Conservation (phyloP, 495 filamentous ascomycete species). For the Rhypophila decipiens region DNA sequence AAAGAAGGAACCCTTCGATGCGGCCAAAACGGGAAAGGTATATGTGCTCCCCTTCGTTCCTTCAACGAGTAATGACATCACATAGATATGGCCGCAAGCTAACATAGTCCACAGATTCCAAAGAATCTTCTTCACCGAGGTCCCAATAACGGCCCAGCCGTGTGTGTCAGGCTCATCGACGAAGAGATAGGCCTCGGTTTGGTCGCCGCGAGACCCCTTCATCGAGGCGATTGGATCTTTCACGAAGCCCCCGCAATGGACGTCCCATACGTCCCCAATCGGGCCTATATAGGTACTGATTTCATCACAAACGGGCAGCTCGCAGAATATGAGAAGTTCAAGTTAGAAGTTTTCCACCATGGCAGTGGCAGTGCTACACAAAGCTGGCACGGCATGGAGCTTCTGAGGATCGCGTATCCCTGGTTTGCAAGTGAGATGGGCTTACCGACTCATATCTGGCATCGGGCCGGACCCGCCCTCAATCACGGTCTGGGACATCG, state of each 20-base stretch:
- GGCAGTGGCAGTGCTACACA: no score
- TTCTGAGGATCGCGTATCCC: no score
- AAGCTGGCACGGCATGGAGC: no score
- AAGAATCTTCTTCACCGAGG: slow-evolving; percentile 1
- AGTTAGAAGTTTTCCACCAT: no score
- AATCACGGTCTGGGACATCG: no score
- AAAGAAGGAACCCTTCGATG: slow-evolving; percentile 12
- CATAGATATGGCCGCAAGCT: background rate
- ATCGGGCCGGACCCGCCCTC: no score
- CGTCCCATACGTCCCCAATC: no score
- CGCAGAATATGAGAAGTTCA: no score
- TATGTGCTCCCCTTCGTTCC: background rate
- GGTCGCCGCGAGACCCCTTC: slow-evolving; percentile 20
- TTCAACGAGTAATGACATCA: background rate
- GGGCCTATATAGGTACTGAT: no score
- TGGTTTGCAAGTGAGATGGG: no score
- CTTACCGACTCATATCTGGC: no score
- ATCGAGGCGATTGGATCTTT: slow-evolving; percentile 20
- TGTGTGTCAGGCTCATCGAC: slow-evolving; percentile 16
- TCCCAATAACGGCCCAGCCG: slow-evolving; percentile 12
- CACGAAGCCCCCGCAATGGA: slow-evolving; percentile 19
- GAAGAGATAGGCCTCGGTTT: slow-evolving; percentile 20
- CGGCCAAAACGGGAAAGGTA: slow-evolving; percentile 17
- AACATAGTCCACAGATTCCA: slow-evolving; percentile 14
- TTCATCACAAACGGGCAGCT: no score